Conservation (phyloP, 2,329 filamentous ascomycete genomes). For the Capronia americana region DNA sequence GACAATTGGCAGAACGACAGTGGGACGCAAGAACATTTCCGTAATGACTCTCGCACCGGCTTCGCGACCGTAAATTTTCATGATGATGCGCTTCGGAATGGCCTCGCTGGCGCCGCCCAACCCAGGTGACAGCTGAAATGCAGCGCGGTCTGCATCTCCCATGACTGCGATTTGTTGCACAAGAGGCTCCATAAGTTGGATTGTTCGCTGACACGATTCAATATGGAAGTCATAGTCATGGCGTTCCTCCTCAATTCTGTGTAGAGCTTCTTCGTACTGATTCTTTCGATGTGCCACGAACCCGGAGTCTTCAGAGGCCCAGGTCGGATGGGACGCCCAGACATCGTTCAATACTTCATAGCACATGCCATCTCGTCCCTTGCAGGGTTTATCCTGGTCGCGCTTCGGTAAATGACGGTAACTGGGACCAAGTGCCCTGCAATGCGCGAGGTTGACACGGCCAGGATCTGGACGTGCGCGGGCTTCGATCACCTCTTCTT, state of each 20-base stretch:
- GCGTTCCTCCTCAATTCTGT: constrained; percentile 95
- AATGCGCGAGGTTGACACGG: constrained; percentile 91
- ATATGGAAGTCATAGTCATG: constrained; percentile 99
- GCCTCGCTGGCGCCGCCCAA: constrained; percentile 93
- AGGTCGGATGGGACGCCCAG: constrained; percentile 98
- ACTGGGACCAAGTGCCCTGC: constrained; percentile 91
- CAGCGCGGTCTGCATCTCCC: constrained; percentile 71
- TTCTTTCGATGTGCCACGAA: constrained; percentile 99
- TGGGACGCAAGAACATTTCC: constrained; percentile 83
- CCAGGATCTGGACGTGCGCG: constrained; percentile 75
- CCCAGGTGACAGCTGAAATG: constrained; percentile 79
- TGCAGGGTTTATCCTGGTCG: constrained; percentile 89
- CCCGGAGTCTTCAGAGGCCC: constrained; percentile 96
- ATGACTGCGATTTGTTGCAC: constrained; percentile 87
- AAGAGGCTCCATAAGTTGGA: constrained; percentile 93
- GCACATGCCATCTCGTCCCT: constrained; percentile 93
- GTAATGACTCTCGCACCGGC: constrained; percentile 83
- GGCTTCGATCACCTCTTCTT: constrained; percentile 80
- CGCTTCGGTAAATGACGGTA: constrained; percentile 90
- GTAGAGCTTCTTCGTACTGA: constrained; percentile 88
- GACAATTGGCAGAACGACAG: constrained; percentile 85
- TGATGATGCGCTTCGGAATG: constrained; percentile 95
- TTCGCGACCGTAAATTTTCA: constrained; percentile 92
- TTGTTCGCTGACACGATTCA: constrained; percentile 90
- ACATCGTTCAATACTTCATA: constrained; percentile 93